A percentile compares a stretch with the other conserved stretches of the same genome.
phyloP scores from a whole-genome alignment of 2,329 filamentous ascomycete genomes.

The Trichophyton verrucosum region DNA sequence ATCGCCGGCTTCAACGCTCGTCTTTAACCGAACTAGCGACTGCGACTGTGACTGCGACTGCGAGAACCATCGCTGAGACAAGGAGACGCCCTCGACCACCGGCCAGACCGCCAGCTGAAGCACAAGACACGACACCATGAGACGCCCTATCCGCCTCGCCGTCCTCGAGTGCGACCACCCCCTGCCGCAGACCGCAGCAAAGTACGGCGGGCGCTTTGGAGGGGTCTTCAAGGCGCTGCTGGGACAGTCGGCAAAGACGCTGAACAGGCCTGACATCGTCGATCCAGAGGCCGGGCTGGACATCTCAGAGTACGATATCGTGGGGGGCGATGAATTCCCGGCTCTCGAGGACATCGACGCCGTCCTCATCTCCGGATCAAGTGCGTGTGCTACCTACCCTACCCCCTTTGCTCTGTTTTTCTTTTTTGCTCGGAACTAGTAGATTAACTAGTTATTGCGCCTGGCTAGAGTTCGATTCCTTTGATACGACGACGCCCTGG shows the following conservation, averaged over 20 bases:
- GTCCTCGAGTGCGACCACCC: slow-evolving; percentile 82
- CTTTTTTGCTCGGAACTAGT: not conserved
- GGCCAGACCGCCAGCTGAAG: not conserved
- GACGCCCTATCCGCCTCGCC: slow-evolving; percentile 56
- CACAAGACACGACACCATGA: slow-evolving; percentile 18
- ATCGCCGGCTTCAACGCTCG: no score
- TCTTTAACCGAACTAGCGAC: no score
- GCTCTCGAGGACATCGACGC: slow-evolving; percentile 64
- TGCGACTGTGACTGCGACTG: no score
- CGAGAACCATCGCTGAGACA: no score
- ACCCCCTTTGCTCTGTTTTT: not conserved
- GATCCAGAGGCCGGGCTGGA: slow-evolving; percentile 36
- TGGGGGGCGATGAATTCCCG: slow-evolving; percentile 57
- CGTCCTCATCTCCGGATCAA: slow-evolving; percentile 63
- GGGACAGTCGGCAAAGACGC: slow-evolving; percentile 38
- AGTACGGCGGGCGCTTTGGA: slow-evolving; percentile 60
- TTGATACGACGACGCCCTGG: slow-evolving; percentile 61
- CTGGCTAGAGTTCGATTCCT: slow-evolving; percentile 52
- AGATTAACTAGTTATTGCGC: not conserved
- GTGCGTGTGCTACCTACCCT: slow-evolving; percentile 23
- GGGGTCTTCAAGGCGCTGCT: slow-evolving; percentile 56
- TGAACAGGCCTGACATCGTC: slow-evolving; percentile 25
- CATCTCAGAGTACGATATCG: slow-evolving; percentile 58
- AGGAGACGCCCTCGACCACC: no score
- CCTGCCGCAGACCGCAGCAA: slow-evolving; percentile 47